phyloP scores from a whole-genome alignment of 2,329 filamentous ascomycete genomes.

The Raffaelea arxii region DNA sequence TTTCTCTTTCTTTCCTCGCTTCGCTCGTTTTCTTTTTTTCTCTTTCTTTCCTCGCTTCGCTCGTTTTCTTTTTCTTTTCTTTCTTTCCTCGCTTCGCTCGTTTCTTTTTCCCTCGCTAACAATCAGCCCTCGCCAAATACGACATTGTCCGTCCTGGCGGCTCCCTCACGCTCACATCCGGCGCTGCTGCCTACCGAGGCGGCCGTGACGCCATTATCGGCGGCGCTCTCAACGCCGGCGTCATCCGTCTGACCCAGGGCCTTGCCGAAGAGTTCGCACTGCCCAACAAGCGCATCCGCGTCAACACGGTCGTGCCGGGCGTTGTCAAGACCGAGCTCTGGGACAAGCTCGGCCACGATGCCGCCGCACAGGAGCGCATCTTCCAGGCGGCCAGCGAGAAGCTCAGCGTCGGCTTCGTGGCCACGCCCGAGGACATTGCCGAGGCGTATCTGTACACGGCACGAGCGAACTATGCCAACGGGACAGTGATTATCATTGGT shows the following conservation, averaged over 20 bases:
- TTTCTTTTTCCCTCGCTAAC: neutral
- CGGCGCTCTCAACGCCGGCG: constrained; percentile 20
- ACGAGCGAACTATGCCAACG: constrained; percentile 19
- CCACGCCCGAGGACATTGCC: constrained; percentile 17
- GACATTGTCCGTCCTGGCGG: constrained; percentile 24
- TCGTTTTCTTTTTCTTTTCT: neutral
- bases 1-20: too few species aligned
- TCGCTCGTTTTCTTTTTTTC: too few species aligned
- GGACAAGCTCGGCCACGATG: constrained; percentile 20
- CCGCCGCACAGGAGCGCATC: constrained; percentile 17
- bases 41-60: too few species aligned
- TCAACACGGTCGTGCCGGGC: constrained; percentile 23
- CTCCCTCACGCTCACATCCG: constrained; percentile 27
- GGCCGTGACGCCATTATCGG: constrained; percentile 22
- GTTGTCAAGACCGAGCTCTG: constrained; percentile 22
- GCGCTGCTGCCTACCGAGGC: constrained; percentile 22
- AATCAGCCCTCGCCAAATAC: constrained; percentile 21
- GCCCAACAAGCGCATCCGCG: constrained; percentile 16
- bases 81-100: neutral
- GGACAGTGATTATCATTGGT: constrained; percentile 18
- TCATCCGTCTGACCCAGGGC: constrained; percentile 18
- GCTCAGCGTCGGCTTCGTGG: constrained; percentile 19
- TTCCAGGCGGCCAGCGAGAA: constrained; percentile 13
- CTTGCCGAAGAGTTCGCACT: constrained; percentile 17
- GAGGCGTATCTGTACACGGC: constrained; percentile 20